Percentiles rank a stretch among this genome's conserved stretches.
phyloP scores from a whole-genome alignment of 2,329 filamentous ascomycete genomes.

The Aspergillus tanneri region DNA sequence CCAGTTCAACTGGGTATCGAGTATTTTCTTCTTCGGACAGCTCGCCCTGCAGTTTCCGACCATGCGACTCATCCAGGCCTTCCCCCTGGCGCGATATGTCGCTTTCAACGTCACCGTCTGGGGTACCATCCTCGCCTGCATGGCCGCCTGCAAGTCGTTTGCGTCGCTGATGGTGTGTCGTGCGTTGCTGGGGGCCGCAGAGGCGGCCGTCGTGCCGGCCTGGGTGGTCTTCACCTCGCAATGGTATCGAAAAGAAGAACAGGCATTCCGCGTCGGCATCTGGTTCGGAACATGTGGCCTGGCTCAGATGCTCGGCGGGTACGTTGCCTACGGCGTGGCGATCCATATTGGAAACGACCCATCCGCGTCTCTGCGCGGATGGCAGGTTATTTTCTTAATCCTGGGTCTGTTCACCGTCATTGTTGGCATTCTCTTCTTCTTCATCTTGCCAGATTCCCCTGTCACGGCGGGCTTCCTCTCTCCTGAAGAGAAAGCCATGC shows the following conservation, averaged over 20 bases:
- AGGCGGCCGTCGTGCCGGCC: constrained; percentile 41
- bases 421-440: constrained; percentile 39
- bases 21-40: constrained; percentile 26
- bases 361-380: constrained; percentile 29
- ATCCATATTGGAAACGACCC: constrained; percentile 29
- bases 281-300: constrained; percentile 34
- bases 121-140: constrained; percentile 26
- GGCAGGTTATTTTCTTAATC: constrained; percentile 42
- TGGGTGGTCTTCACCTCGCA: constrained; percentile 34
- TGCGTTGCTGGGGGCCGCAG: constrained; percentile 53
- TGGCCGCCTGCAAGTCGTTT: constrained; percentile 46
- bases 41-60: constrained; percentile 41
- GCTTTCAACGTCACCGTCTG: constrained; percentile 39
- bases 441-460: constrained; percentile 39
- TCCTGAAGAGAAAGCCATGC: constrained; percentile 30
- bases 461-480: constrained; percentile 34
- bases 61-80: constrained; percentile 39
- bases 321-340: constrained; percentile 37
- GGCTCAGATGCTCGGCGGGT: constrained; percentile 41
- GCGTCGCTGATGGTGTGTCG: constrained; percentile 50
- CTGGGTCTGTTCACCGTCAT: constrained; percentile 36
- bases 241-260: constrained; percentile 35
- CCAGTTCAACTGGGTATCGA: constrained; percentile 47
- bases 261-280: constrained; percentile 31
- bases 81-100: constrained; percentile 42